Conservation (phyloP, 768 basidiomycete genomes). For the Xerocomellus chrysenteron region DNA sequence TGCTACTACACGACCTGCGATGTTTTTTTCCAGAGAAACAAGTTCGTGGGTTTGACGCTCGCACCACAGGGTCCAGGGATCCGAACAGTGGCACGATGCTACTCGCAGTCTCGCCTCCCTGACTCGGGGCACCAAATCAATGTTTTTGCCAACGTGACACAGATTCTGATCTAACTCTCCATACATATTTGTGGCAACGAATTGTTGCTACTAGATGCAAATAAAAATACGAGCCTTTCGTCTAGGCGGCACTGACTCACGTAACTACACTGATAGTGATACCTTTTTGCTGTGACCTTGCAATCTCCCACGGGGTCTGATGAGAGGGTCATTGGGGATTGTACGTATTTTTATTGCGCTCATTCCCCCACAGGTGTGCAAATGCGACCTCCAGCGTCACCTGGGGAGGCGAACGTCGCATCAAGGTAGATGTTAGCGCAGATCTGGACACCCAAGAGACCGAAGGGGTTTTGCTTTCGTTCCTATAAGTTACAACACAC, state of each 20-base stretch:
- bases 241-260: no score
- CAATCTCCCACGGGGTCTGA: no score
- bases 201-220: no score
- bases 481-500: background rate
- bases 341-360: background rate
- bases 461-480: conserved; percentile 41
- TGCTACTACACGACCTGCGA: background rate
- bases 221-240: no score
- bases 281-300: no score
- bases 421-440: conserved; percentile 25
- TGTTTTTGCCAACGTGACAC: no score
- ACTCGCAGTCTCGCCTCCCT: background rate
- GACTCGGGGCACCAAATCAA: background rate
- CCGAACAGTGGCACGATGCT: background rate
- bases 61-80: background rate
- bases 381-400: conserved; percentile 50
- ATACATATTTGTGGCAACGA: no score
- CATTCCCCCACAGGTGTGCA: conserved; percentile 38
- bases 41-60: background rate
- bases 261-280: no score
- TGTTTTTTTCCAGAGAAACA: background rate
- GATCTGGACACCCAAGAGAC: conserved; percentile 50
- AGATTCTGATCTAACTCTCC: no score
- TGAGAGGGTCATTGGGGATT: no score
- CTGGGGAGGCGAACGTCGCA: conserved; percentile 38